Base-by-base conservation (phyloP, 2,329 filamentous ascomycete species). In the Dactylellina haptotyla region DNA sequence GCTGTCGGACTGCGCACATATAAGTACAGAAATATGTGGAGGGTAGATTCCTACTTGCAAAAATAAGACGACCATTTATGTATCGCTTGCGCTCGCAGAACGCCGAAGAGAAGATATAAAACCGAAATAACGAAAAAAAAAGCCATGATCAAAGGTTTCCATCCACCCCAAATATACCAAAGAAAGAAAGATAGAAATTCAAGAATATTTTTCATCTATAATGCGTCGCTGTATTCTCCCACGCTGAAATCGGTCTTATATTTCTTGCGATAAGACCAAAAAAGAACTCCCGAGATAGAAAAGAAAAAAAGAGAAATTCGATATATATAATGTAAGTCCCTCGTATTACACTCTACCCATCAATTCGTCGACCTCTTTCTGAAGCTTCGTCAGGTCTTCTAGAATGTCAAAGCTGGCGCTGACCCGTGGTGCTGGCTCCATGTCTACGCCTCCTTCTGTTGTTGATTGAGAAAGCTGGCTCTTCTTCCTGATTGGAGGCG, bases 281-380 rank as follows among this genome's bases (percentile, higher is more conserved):
- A 39, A 51, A 26, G 16, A 54, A 62, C 14, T 34, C 32, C 14
- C 14, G 6, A 34, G 14, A 32, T 34, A n/a, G 41, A 32, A 53
- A 41, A 28, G 3, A 23, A 32, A 32, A n/a, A 12, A 12, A 32
- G 23, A 56, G 20, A n/a, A n/a, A n/a, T n/a, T n/a, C n/a, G n/a
- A n/a, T n/a, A n/a, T n/a, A n/a, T n/a, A n/a, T n/a, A n/a, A n/a
- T n/a, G n/a, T n/a, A n/a, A n/a, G n/a, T n/a, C n/a, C 46, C 20
- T 6, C 23, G 9, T 39, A 25, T 51, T 50, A 66, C 10, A 67
- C 62, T 76, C 80, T 81, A 5, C 81, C 83, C 77, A 86, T 82
- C 46, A 90, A 78, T 2, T 87, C 89, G 80, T 94, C 90, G 39
- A 94, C 90, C 78, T 94, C 91, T 78, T 86, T 85, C 80, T 92